Conservation (phyloP, 2,329 filamentous ascomycete species). For the Ceratocystis cacaofunesta region DNA sequence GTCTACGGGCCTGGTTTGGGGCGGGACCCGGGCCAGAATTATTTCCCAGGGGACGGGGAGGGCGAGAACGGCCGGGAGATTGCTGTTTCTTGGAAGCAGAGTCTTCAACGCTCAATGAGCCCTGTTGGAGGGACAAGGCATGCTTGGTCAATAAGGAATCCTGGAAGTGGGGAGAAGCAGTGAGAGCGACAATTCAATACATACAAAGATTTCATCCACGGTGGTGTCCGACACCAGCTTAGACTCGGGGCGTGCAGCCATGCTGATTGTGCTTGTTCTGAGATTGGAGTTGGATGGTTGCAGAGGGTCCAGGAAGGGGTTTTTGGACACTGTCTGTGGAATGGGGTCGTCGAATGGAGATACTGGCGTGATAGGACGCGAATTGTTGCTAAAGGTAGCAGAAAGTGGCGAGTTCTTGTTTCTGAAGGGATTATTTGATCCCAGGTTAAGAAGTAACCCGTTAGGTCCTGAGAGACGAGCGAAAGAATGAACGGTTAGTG, state of each 20-base stretch:
- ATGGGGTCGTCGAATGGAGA: conserved; percentile 46
- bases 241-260: conserved; percentile 34
- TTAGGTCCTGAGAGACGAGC: conserved; percentile 25
- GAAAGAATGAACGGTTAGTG: conserved; percentile 33
- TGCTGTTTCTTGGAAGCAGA: conserved; percentile 43
- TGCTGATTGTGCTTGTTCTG: conserved; percentile 20
- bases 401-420: conserved; percentile 47
- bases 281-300: conserved; percentile 4
- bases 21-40: conserved; percentile 10
- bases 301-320: conserved; percentile 54
- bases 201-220: conserved; percentile 62
- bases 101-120: conserved; percentile 43
- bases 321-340: conserved; percentile 50
- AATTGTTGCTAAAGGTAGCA: conserved; percentile 24
- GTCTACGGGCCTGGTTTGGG: conserved; percentile 25
- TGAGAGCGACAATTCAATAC: conserved; percentile 27
- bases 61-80: conserved; percentile 20
- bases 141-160: neutral
- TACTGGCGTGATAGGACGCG: conserved; percentile 25
- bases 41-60: conserved; percentile 16
- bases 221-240: conserved; percentile 31
- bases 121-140: neutral
- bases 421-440: conserved; percentile 71
- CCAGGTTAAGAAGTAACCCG: conserved; percentile 50
- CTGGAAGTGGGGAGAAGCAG: neutral